Percentiles rank a stretch among this genome's conserved stretches.
phyloP scores from a whole-genome alignment of 805 yeast species.

The Myxozyma vanderwaltii region DNA sequence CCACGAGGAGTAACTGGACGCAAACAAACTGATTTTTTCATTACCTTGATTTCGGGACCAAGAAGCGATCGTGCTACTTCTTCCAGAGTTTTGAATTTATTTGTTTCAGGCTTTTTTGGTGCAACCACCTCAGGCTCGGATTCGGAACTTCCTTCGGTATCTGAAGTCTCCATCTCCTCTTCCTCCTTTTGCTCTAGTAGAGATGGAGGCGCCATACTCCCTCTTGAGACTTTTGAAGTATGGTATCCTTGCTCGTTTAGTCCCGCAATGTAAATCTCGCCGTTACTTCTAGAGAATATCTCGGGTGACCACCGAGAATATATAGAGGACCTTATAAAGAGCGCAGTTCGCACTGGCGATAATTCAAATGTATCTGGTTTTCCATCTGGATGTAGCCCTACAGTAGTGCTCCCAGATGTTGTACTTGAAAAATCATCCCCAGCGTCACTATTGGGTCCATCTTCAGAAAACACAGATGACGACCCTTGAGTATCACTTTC shows the following conservation, averaged over 20 bases:
- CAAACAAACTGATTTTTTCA: slow-evolving; percentile 26
- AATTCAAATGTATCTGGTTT: background rate
- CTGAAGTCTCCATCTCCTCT: background rate
- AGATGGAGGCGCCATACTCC: slow-evolving; percentile 22
- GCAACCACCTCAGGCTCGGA: slow-evolving; percentile 4
- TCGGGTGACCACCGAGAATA: slow-evolving; percentile 32
- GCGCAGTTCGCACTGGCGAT: slow-evolving; percentile 14
- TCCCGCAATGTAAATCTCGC: slow-evolving; percentile 35
- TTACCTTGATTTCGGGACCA: slow-evolving; percentile 29
- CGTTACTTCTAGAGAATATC: slow-evolving; percentile 33
- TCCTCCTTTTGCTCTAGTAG: background rate
- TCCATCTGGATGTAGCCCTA: background rate
- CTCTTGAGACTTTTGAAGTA: slow-evolving; percentile 5
- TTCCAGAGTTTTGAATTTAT: slow-evolving; percentile 19
- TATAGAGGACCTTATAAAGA: slow-evolving; percentile 27
- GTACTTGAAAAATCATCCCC: background rate
- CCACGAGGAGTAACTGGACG: slow-evolving; percentile 35
- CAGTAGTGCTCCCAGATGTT: background rate
- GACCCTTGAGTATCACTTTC: background rate
- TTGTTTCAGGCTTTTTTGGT: background rate
- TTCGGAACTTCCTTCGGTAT: background rate
- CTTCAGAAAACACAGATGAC: slow-evolving; percentile 1
- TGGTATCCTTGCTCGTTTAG: slow-evolving; percentile 33
- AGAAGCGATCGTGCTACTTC: slow-evolving; percentile 22
- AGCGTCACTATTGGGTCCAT: background rate